Evolutionary conservation across 805 yeast genomes (phyloP), one percentile per base, ranked within the genome.

Genomic region (Ogataea sp.): DNA sequence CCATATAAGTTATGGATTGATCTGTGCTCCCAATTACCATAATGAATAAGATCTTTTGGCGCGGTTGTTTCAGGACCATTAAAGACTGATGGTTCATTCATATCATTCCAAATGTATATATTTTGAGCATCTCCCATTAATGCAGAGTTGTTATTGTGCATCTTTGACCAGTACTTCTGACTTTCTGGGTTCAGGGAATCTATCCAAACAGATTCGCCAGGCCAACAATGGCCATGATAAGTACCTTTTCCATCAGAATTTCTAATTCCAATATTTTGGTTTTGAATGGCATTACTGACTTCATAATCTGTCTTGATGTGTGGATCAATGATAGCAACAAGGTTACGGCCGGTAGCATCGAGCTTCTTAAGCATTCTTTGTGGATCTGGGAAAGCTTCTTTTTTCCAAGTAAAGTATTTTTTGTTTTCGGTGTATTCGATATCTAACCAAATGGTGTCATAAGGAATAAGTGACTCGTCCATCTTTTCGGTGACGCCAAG

Each of bases 31-130:
- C 80, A 80, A 15, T 78, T 73, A 3, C 87, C 95, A 53, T 65
- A 72, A 49, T 90, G 96, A 29, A 89, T 50, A 18, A 73, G 62
- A 58, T 88, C 95, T 50, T 83, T 83, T 26, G 94, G 95, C 17
- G 93, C 78, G 0, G 94, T 66, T 0, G 96, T 87, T 58, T 93
- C 98, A 1, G 97, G 95, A 2, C 97, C 98, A 49, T 81, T 76
- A 56, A 93, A 93, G 5, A 93, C 82, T 0, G 97, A 86, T 1
- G 97, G 97, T 62, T 93, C 99, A 61, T 84, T 86, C 99, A 93
- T 93, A 58, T 93, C 98, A 59, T 90, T 93, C 99, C 99, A 93
- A 16, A 93, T 64, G 52, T 81, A 81, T 35, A 87, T 59, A 53
- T 93, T 93, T 13, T 72, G 65, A 9, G 82, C 71, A 33, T 62